These are phyloP conservation scores for Syzygium syzygioides DNA, from an alignment of 441 rosid species.

Conservation along the genomic window DNA sequence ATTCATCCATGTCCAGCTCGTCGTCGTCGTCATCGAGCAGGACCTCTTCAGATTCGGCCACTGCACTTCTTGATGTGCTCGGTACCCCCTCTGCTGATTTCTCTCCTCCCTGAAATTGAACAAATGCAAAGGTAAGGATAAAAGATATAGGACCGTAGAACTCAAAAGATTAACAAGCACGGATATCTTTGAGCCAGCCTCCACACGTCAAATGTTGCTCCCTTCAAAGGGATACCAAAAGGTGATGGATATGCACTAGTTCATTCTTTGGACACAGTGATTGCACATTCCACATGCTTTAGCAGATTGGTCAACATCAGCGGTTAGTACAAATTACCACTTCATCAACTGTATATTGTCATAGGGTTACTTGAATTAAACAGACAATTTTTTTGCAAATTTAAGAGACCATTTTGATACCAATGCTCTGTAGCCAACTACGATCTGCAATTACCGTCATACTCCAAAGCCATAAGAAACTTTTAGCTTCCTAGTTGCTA, in stretches of 20 bases:
- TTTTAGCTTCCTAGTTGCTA: neutral
- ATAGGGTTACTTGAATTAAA: neutral
- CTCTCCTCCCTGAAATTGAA: conserved; percentile 28
- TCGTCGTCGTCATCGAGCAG: conserved; percentile 27
- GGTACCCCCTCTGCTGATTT: conserved; percentile 36
- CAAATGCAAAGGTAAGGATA: neutral
- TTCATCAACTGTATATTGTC: neutral
- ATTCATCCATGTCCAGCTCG: conserved; percentile 84
- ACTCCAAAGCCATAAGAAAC: neutral
- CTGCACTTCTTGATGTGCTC: conserved; percentile 20
- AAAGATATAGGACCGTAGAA: neutral
- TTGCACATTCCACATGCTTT: neutral
- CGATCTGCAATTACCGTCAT: neutral
- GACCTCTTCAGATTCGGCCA: conserved; percentile 17
- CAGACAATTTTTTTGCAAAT: neutral
- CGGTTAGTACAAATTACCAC: neutral
- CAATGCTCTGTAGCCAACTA: neutral
- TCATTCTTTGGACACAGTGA: neutral
- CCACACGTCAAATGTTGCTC: neutral
- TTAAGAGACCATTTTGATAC: neutral
- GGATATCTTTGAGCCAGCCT: neutral
- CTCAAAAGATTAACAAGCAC: neutral
- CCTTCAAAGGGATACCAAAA: neutral
- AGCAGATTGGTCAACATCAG: neutral
- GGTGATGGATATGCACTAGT: neutral